phyloP scores from a whole-genome alignment of 495 filamentous ascomycete species.

The Tirmania nivea region DNA sequence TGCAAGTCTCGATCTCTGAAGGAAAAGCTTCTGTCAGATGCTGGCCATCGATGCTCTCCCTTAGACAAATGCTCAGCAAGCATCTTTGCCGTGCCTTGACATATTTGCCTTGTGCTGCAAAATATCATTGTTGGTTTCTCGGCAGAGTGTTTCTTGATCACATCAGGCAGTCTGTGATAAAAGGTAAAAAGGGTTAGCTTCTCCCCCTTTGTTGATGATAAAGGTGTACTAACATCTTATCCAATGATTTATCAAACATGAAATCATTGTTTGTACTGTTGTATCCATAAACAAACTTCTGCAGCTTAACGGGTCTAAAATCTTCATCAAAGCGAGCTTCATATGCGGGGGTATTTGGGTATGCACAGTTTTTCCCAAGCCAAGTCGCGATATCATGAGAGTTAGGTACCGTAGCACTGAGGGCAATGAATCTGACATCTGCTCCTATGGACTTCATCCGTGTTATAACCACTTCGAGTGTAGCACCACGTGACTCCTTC shows the following conservation, averaged over 20 bases:
- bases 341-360: conserved; percentile 44
- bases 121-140: conserved; percentile 85
- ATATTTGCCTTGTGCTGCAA: conserved; percentile 65
- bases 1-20: conserved; percentile 44
- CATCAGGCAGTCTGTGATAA: conserved; percentile 33
- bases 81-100: conserved; percentile 49
- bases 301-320: conserved; percentile 67
- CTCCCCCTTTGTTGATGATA: background rate
- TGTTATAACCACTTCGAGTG: conserved; percentile 84
- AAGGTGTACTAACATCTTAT: conserved; percentile 34
- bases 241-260: conserved; percentile 60
- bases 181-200: background rate
- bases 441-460: conserved; percentile 86
- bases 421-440: conserved; percentile 70
- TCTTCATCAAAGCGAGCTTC: conserved; percentile 76
- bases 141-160: conserved; percentile 57
- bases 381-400: conserved; percentile 74
- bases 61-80: conserved; percentile 45
- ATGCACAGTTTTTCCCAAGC: conserved; percentile 59
- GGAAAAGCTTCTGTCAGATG: conserved; percentile 31
- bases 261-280: conserved; percentile 53
- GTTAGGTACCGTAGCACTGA: conserved; percentile 89
- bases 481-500: conserved; percentile 73
- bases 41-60: conserved; percentile 43
- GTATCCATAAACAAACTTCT: conserved; percentile 71